Evolutionary conservation across 2,329 filamentous ascomycete genomes (phyloP), one percentile per base, ranked within the genome.

Genomic region (Thermomyces lanuginosus): DNA sequence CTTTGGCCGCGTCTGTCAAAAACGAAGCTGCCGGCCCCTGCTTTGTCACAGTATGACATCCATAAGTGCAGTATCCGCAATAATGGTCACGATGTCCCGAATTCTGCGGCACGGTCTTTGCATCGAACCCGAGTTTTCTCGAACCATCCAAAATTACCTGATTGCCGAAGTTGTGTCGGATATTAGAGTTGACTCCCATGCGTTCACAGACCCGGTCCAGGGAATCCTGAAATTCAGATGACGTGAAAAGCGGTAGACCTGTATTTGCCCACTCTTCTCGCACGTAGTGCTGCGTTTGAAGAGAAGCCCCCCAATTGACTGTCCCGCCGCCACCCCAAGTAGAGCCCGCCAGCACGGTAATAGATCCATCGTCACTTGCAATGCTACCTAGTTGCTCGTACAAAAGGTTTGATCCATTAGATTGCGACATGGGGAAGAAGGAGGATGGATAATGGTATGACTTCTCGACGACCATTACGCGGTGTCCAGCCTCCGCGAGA

Each of bases 281-380:
- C 1, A 92, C 79, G 36, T 64, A 78, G 14, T 68, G 71, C 44
- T 86, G 80, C 0, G 80, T 77, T 38, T 74, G 68, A 9, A 74
- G 45, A 3, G 63, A 64, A 4, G 69, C 69, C 13, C 61, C 77
- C 83, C 83, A 93, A 51, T 93, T 93, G 40, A 92, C 55, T 0
- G 80, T 82, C 4, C 83, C 83, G 29, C 84, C 84, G 21, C 84
- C 84, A 16, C 84, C 84, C 70, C 77, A 92, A 16, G 69, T 69
- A 30, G 70, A 67, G 2, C 79, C 84, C 0, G 76, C 69, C 2
- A 79, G 48, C 8, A 86, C 50, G 9, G 56, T 65, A 16, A 75
- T 58, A 4, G 66, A 64, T 7, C 58, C 57, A 42, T 77, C 66
- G 33, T 76, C 60, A 34, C 61, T 59, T 38, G 63, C 42, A 4